Percentiles rank a stretch among this genome's conserved stretches.
These are phyloP conservation scores for Pythium dissimile DNA, from an alignment of 352 stramenopile species.

Conservation along the genomic window DNA sequence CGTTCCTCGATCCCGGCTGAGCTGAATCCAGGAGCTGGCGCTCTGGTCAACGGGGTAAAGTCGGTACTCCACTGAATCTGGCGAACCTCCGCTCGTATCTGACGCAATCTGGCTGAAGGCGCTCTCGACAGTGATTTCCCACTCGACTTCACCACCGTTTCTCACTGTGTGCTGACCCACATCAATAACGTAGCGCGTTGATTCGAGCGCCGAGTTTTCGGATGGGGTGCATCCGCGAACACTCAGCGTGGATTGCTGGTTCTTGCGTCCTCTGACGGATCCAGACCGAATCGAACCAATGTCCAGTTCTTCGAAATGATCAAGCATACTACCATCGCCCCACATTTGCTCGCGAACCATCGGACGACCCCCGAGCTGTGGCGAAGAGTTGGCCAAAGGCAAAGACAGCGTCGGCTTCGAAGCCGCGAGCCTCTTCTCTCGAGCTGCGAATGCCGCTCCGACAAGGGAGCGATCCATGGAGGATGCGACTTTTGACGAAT, in stretches of 20 bases:
- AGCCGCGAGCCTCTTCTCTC: slow-evolving; percentile 51
- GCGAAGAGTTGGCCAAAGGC: slow-evolving; percentile 19
- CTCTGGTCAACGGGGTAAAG: slow-evolving; percentile 71
- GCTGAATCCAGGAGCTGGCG: slow-evolving; percentile 72
- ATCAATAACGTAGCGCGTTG: slow-evolving; percentile 83
- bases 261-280: slow-evolving; percentile 31
- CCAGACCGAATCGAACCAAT: slow-evolving; percentile 58
- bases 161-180: slow-evolving; percentile 85
- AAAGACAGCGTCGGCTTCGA: slow-evolving; percentile 40
- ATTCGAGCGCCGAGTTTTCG: slow-evolving; percentile 79
- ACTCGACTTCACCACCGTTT: slow-evolving; percentile 84
- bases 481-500: neutral
- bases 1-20: slow-evolving; percentile 77
- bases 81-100: slow-evolving; percentile 22
- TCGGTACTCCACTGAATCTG: slow-evolving; percentile 74
- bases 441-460: slow-evolving; percentile 55
- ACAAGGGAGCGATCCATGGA: slow-evolving; percentile 35
- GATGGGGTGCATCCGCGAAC: slow-evolving; percentile 80
- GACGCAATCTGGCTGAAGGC: slow-evolving; percentile 38
- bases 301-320: slow-evolving; percentile 79
- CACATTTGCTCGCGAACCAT: slow-evolving; percentile 31
- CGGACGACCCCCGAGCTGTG: slow-evolving; percentile 16
- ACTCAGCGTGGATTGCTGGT: slow-evolving; percentile 52
- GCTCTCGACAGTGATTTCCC: slow-evolving; percentile 86
- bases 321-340: slow-evolving; percentile 42